These are phyloP conservation scores for Cystoderma amianthinum DNA, from an alignment of 768 basidiomycete species.

Conservation along the genomic window DNA sequence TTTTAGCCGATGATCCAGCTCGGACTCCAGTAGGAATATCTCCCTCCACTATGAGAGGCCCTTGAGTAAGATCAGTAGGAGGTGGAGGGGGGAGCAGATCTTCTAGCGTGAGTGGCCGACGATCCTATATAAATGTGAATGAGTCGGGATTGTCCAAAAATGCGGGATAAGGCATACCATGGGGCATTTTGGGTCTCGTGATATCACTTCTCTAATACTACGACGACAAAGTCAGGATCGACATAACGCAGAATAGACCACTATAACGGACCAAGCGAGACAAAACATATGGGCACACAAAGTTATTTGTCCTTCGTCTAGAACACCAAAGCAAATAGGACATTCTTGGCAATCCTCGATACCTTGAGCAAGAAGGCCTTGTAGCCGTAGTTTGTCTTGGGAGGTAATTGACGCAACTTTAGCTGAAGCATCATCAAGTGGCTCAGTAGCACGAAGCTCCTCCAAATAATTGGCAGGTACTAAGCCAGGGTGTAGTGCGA, in stretches of 20 bases:
- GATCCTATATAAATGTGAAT: slow-evolving; percentile 45
- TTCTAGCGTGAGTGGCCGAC: slow-evolving; percentile 44
- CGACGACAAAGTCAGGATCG: background rate
- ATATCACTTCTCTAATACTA: slow-evolving; percentile 66
- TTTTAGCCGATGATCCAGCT: slow-evolving; percentile 72
- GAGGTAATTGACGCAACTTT: slow-evolving; percentile 36
- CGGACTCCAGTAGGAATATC: slow-evolving; percentile 33
- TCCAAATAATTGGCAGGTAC: slow-evolving; percentile 68
- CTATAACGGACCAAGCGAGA: slow-evolving; percentile 47
- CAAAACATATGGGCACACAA: slow-evolving; percentile 71
- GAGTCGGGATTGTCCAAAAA: background rate
- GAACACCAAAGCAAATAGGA: slow-evolving; percentile 60
- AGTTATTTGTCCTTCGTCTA: slow-evolving; percentile 67
- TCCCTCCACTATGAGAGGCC: slow-evolving; percentile 31
- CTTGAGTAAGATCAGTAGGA: slow-evolving; percentile 65
- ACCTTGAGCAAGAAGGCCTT: slow-evolving; percentile 49
- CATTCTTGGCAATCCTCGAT: slow-evolving; percentile 84
- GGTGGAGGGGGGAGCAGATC: slow-evolving; percentile 60
- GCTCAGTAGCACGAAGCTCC: slow-evolving; percentile 39
- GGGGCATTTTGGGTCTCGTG: slow-evolving; percentile 72
- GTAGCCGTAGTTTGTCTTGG: slow-evolving; percentile 48
- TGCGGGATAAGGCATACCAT: slow-evolving; percentile 43
- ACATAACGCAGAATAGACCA: background rate
- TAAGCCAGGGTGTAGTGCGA: slow-evolving; percentile 73
- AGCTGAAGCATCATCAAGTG: slow-evolving; percentile 19